phyloP scores from a whole-genome alignment of 352 stramenopile species.

The Globisporangium irregulare region DNA sequence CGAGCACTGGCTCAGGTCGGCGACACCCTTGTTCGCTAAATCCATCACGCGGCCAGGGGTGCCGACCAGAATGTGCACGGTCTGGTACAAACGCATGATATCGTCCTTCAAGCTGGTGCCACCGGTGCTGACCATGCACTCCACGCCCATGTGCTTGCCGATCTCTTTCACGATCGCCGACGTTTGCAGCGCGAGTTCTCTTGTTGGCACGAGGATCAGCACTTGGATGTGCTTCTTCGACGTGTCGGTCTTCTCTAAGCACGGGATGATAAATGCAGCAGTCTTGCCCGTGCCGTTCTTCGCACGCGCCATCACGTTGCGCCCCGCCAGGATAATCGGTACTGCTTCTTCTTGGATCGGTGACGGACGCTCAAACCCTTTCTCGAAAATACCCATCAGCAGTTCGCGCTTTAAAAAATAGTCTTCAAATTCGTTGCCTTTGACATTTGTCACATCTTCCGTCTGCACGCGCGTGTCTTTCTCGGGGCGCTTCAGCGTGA shows the following conservation, averaged over 20 bases:
- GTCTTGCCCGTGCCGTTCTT: constrained; percentile 99
- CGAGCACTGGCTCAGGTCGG: constrained; percentile 94
- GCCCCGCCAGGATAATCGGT: constrained; percentile 97
- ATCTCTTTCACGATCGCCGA: constrained; percentile 98
- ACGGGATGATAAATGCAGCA: constrained; percentile 99
- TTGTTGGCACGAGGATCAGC: constrained; percentile 98
- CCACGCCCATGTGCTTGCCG: constrained; percentile 95
- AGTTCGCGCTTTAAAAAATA: constrained; percentile 99
- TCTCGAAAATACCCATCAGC: constrained; percentile 99
- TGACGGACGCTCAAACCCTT: constrained; percentile 98
- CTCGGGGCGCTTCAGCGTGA: constrained; percentile 67
- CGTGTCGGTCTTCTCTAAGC: constrained; percentile 99
- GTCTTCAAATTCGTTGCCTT: constrained; percentile 99
- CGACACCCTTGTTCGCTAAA: constrained; percentile 97
- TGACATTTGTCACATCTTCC: constrained; percentile 98
- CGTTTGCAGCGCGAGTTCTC: constrained; percentile 98
- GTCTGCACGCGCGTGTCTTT: constrained; percentile 90
- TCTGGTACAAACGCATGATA: constrained; percentile 99
- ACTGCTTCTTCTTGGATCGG: constrained; percentile 99
- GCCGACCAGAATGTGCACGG: constrained; percentile 98
- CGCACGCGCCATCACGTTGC: constrained; percentile 97
- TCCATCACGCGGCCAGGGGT: constrained; percentile 99
- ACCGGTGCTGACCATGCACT: constrained; percentile 98
- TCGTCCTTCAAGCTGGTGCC: constrained; percentile 99
- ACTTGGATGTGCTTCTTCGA: constrained; percentile 97